Evolutionary conservation across 768 basidiomycete genomes (phyloP).

Genomic region (Hypsizygus marmoreus): DNA sequence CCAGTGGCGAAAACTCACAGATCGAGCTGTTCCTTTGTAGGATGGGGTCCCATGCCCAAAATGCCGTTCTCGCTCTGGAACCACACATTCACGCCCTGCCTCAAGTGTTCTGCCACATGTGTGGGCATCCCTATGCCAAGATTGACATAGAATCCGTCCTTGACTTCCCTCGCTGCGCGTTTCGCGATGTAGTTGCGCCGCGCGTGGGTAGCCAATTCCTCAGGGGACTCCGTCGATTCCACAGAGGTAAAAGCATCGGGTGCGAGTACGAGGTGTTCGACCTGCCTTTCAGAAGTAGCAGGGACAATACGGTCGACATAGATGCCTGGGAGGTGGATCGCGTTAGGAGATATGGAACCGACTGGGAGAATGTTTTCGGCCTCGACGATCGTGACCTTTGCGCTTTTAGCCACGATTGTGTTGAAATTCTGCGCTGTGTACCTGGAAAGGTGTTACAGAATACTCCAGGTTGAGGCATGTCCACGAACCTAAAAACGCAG

Average conservation of each 20-base stretch:
- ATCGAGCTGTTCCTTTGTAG: constrained; percentile 76
- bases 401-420: constrained; percentile 85
- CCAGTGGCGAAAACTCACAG: constrained; percentile 57
- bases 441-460: constrained; percentile 35
- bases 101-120: constrained; percentile 78
- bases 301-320: constrained; percentile 89
- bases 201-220: constrained; percentile 53
- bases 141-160: constrained; percentile 87
- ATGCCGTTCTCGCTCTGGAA: constrained; percentile 91
- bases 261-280: constrained; percentile 76
- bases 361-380: constrained; percentile 89
- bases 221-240: constrained; percentile 36
- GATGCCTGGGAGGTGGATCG: constrained; percentile 81
- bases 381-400: constrained; percentile 89
- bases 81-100: constrained; percentile 79
- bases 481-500: constrained; percentile 79
- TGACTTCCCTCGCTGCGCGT: constrained; percentile 87
- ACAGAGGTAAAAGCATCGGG: constrained; percentile 38
- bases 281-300: constrained; percentile 73
- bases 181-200: constrained; percentile 77
- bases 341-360: constrained; percentile 78
- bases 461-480: neutral
- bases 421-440: constrained; percentile 89
- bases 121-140: constrained; percentile 93
- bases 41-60: constrained; percentile 87